These are phyloP conservation scores for Malassezia dermatis DNA, from an alignment of 1,284 basidiomycete species.

Conservation along the genomic window DNA sequence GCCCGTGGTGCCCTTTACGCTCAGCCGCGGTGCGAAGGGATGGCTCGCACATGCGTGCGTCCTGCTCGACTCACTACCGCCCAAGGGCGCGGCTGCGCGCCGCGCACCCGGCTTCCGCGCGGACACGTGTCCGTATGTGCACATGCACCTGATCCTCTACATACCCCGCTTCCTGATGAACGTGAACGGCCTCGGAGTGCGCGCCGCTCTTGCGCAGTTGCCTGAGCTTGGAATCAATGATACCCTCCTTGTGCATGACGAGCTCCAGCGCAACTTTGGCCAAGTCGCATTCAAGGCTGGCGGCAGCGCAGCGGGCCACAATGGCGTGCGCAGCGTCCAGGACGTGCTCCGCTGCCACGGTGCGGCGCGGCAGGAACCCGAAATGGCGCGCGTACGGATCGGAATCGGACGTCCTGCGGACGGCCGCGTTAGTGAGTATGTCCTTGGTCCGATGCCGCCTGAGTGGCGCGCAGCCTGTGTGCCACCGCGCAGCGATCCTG, in stretches of 20 bases:
- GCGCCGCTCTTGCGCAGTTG: background rate
- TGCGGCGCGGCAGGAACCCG: background rate
- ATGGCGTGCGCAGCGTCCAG: conserved; percentile 16
- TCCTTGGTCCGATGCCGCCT: conserved; percentile 11
- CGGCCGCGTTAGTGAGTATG: conserved; percentile 1
- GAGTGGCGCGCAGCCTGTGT: conserved; percentile 7
- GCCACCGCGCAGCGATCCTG: too few relatives aligned
- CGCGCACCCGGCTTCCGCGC: background rate
- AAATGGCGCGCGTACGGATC: conserved; percentile 8
- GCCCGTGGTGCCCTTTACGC: conserved; percentile 1
- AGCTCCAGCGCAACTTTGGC: conserved; percentile 12
- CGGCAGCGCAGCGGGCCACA: conserved; percentile 16
- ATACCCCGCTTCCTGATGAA: conserved; percentile 17
- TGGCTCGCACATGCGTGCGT: conserved; percentile 11
- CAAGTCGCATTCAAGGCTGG: conserved; percentile 8
- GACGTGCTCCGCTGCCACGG: background rate
- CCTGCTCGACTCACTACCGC: conserved; percentile 11
- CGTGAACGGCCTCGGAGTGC: conserved; percentile 4
- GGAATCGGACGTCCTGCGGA: conserved; percentile 9
- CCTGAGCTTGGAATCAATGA: background rate
- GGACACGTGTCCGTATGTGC: conserved; percentile 6
- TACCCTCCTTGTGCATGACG: conserved; percentile 14
- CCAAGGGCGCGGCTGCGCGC: background rate
- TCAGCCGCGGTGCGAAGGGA: background rate
- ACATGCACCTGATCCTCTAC: conserved; percentile 4